These are phyloP conservation scores for Amesomyces nigricolor DNA, from an alignment of 2,329 filamentous ascomycete genomes.

Conservation along the genomic window DNA sequence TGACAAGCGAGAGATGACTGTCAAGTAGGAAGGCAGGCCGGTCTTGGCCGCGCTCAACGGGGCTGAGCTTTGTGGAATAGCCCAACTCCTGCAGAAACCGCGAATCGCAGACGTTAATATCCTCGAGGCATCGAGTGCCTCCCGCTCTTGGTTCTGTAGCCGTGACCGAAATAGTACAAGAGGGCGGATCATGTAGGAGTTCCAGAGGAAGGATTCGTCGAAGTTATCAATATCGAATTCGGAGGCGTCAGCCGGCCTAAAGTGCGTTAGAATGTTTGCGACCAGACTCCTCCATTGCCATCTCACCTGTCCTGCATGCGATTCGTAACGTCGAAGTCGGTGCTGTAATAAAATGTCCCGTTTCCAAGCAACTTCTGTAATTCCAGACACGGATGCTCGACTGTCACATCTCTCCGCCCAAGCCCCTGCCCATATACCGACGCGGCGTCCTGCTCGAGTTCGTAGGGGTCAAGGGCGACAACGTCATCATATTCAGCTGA, in stretches of 20 bases:
- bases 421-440: slow-evolving; percentile 47
- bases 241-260: slow-evolving; percentile 65
- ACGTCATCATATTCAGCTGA: slow-evolving; percentile 80
- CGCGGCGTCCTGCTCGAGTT: slow-evolving; percentile 45
- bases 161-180: slow-evolving; percentile 83
- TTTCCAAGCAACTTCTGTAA: slow-evolving; percentile 88
- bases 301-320: slow-evolving; percentile 75
- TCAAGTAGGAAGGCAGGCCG: slow-evolving; percentile 76
- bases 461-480: slow-evolving; percentile 48
- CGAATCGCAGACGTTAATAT: slow-evolving; percentile 92
- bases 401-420: slow-evolving; percentile 60
- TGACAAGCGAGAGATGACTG: slow-evolving; percentile 85
- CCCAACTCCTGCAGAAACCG: slow-evolving; percentile 83
- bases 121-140: slow-evolving; percentile 75
- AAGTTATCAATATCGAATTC: slow-evolving; percentile 89
- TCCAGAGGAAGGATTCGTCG: slow-evolving; percentile 92
- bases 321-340: slow-evolving; percentile 96
- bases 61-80: slow-evolving; percentile 70
- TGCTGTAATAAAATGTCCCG: slow-evolving; percentile 95
- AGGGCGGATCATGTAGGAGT: slow-evolving; percentile 95
- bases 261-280: slow-evolving; percentile 22
- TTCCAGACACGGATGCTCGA: slow-evolving; percentile 85
- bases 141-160: slow-evolving; percentile 67
- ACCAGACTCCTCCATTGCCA: neutral
- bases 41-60: slow-evolving; percentile 61